Evolutionary conservation across 164 flowering plant genomes (phyloP), one percentile per base, ranked within the genome.

Genomic region (Liquidambar formosana): DNA sequence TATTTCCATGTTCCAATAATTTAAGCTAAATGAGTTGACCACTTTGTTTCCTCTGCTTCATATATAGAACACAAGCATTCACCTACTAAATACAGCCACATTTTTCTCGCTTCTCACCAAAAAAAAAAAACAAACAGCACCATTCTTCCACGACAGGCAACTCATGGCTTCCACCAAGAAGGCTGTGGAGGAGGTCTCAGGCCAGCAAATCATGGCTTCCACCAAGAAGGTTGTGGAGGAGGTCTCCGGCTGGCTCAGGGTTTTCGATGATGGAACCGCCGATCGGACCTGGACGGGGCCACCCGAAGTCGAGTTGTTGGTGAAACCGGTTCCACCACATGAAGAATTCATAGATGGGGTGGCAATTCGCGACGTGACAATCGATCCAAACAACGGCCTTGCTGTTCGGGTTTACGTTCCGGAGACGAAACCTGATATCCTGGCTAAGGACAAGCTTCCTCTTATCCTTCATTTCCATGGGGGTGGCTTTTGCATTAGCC

Each of bases 221-320:
- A 16, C 8, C 8, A 64, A 64, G 18, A 64, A 47, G 21, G 22
- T 64, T 4, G 38, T 64, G 12, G 45, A 51, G 21, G 67, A 49
- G 46, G 67, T 64, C 1, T 27, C 67, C 26, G 57, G 67, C 10
- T 64, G 67, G 67, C 67, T 64, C 44, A 49, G 45, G 15, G 46
- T 64, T n/a, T 64, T 27, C 58, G 57, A 64, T 8, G 67, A 64
- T n/a, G 46, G 56, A 10, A 47, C 67, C 5, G 67, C 48, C 22
- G 67, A 64, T 41, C 67, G 67, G 10, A 48, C 67, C 4, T 64
- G 67, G 67, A 28, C 25, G 26, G 67, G 67, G 9, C 58, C 57
- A 0, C 57, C 67, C 0, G 58, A 64, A 21, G 23, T 51, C 46
- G 56, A 64, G 58, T 64, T 64, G 46, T 2, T 64, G 58, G 28